Conservation (phyloP, 148 eudicot genomes). For the Silene uniflora region DNA sequence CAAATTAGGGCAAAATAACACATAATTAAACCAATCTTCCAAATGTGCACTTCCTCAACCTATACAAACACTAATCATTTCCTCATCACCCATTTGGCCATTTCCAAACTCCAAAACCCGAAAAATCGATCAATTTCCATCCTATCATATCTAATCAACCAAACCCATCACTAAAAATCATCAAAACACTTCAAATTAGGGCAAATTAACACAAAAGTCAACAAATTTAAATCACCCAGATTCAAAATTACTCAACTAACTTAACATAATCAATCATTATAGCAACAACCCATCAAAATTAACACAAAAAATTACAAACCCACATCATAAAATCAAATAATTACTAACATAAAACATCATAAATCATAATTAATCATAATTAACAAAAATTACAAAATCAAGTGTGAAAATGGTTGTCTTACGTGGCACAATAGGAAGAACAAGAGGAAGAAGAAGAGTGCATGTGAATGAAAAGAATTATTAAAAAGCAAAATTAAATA, state of each 20-base stretch:
- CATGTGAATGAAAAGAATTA: slow-evolving; percentile 5
- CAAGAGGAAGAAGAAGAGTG: slow-evolving; percentile 11
- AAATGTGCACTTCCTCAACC: background rate
- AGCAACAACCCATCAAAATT: background rate
- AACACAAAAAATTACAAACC: background rate
- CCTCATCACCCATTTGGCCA: background rate
- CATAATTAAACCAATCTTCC: background rate
- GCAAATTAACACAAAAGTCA: slow-evolving; percentile 3
- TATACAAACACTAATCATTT: background rate
- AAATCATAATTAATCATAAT: background rate
- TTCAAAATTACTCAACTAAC: slow-evolving; percentile 9
- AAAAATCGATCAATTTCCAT: background rate
- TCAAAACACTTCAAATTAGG: background rate
- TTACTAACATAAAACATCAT: background rate
- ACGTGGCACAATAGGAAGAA: background rate
- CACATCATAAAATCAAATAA: background rate
- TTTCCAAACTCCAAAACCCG: background rate
- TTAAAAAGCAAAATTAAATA: background rate
- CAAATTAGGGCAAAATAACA: slow-evolving; percentile 2
- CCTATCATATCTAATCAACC: background rate
- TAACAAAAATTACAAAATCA: background rate
- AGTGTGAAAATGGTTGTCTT: background rate
- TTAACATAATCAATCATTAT: background rate
- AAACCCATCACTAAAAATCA: background rate
- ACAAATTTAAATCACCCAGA: slow-evolving; percentile 6